A percentile compares a stretch with the other conserved stretches of the same genome.
Conservation (phyloP, 2,329 filamentous ascomycete species). For the Zarea fungicola region DNA sequence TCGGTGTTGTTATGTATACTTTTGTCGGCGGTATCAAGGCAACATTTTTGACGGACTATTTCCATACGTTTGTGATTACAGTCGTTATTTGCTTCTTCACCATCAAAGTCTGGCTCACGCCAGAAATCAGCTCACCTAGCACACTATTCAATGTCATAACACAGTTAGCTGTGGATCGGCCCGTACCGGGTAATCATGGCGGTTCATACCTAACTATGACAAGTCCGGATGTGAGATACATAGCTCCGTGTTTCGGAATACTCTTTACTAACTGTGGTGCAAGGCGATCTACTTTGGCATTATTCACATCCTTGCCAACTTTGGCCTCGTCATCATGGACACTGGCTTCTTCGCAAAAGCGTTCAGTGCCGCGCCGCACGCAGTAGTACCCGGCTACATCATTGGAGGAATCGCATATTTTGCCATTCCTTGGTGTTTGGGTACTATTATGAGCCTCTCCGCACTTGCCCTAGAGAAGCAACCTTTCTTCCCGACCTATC, state of each 20-base stretch:
- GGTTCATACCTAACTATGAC: slow-evolving; percentile 53
- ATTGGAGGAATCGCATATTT: slow-evolving; percentile 50
- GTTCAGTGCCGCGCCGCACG: slow-evolving; percentile 40
- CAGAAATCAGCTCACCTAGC: slow-evolving; percentile 42
- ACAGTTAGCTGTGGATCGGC: slow-evolving; percentile 36
- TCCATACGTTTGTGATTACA: slow-evolving; percentile 50
- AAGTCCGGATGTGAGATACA: slow-evolving; percentile 36
- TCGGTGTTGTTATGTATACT: slow-evolving; percentile 35
- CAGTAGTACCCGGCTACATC: slow-evolving; percentile 48
- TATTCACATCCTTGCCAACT: slow-evolving; percentile 43
- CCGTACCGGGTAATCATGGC: slow-evolving; percentile 46
- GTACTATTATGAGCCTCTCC: slow-evolving; percentile 44
- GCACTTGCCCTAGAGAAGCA: slow-evolving; percentile 43
- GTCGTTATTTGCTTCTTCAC: slow-evolving; percentile 46
- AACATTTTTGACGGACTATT: slow-evolving; percentile 44
- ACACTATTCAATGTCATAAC: slow-evolving; percentile 46
- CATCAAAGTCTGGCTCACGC: slow-evolving; percentile 39
- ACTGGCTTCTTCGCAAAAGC: slow-evolving; percentile 50
- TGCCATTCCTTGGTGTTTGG: slow-evolving; percentile 48
- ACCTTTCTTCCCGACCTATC: slow-evolving; percentile 49
- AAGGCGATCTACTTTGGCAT: slow-evolving; percentile 46
- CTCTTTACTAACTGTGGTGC: neutral
- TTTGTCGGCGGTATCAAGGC: slow-evolving; percentile 36
- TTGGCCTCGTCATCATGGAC: slow-evolving; percentile 50
- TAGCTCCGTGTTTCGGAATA: neutral